Conservation (phyloP, 2,329 filamentous ascomycete species). For the Elsinoe australis region DNA sequence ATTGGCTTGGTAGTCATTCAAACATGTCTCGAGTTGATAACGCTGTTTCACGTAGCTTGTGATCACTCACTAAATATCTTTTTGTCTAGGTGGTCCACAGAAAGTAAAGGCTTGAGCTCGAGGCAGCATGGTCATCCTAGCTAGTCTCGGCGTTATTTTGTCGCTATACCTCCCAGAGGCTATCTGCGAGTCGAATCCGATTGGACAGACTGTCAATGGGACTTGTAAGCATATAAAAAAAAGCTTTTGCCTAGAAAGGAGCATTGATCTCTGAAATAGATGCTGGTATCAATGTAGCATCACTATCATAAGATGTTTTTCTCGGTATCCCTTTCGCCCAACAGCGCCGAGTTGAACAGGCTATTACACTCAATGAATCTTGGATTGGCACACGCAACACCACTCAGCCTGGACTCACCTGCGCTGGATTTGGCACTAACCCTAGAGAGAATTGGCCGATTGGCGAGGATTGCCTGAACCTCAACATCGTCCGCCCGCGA, state of each 20-base stretch:
- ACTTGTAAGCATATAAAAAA: background rate
- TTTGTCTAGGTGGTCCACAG: too few relatives aligned
- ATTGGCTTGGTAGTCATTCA: too few relatives aligned
- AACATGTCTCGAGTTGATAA: too few relatives aligned
- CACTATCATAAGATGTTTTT: slow-evolving; percentile 6
- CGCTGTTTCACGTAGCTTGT: too few relatives aligned
- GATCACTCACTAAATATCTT: too few relatives aligned
- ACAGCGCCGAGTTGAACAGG: background rate
- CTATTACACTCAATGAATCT: background rate
- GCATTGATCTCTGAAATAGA: slow-evolving; percentile 10
- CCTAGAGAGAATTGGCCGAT: background rate
- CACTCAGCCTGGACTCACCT: background rate
- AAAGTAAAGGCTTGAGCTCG: too few relatives aligned
- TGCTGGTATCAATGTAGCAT: background rate
- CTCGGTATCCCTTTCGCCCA: background rate
- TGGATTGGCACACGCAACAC: background rate
- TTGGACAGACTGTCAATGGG: background rate
- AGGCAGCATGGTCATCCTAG: too few relatives aligned
- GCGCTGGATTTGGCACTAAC: background rate
- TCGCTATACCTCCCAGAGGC: too few relatives aligned
- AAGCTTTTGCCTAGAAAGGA: background rate
- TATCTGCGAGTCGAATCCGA: background rate
- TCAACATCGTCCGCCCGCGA: background rate
- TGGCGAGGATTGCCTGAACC: background rate
- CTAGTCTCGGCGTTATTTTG: too few relatives aligned